These are phyloP conservation scores for Juglanconis sp. DNA, from an alignment of 2,329 filamentous ascomycete genomes.

Conservation along the genomic window DNA sequence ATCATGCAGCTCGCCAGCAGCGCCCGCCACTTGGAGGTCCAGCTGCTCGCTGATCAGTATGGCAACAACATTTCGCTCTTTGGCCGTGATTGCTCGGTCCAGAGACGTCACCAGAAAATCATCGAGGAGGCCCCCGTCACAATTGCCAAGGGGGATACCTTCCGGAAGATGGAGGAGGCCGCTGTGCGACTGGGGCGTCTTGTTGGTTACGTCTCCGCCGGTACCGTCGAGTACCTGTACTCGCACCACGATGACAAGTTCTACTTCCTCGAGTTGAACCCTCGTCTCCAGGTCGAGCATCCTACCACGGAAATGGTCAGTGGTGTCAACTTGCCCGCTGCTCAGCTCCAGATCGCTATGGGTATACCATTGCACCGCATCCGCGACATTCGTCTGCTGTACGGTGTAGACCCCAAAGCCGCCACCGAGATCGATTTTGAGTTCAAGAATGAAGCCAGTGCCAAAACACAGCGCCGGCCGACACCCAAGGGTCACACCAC, in stretches of 20 bases:
- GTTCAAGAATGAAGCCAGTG: constrained; percentile 82
- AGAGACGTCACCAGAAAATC: constrained; percentile 98
- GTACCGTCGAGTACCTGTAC: constrained; percentile 98
- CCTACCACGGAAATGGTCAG: constrained; percentile 99
- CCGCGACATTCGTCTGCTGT: constrained; percentile 91
- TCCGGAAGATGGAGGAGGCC: constrained; percentile 94
- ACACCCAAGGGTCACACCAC: constrained; percentile 96
- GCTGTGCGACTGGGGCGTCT: constrained; percentile 90
- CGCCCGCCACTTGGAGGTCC: constrained; percentile 93
- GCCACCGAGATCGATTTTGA: constrained; percentile 91
- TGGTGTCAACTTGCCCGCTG: constrained; percentile 93
- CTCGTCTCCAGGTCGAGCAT: constrained; percentile 98
- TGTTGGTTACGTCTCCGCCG: constrained; percentile 96
- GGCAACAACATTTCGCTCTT: constrained; percentile 99
- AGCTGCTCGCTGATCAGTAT: constrained; percentile 96
- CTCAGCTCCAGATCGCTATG: constrained; percentile 98
- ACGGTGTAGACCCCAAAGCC: constrained; percentile 89
- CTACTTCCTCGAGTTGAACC: constrained; percentile 98
- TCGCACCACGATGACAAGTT: constrained; percentile 98
- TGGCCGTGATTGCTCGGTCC: constrained; percentile 96
- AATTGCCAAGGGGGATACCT: constrained; percentile 83
- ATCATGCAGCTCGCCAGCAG: constrained; percentile 99
- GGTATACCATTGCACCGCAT: constrained; percentile 94
- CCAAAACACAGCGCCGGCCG: constrained; percentile 81
- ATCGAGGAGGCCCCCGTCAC: constrained; percentile 98